Percentiles rank a stretch among this genome's conserved stretches.
Conservation (phyloP, 129 eudicot genomes). For the Flaveria linearis region DNA sequence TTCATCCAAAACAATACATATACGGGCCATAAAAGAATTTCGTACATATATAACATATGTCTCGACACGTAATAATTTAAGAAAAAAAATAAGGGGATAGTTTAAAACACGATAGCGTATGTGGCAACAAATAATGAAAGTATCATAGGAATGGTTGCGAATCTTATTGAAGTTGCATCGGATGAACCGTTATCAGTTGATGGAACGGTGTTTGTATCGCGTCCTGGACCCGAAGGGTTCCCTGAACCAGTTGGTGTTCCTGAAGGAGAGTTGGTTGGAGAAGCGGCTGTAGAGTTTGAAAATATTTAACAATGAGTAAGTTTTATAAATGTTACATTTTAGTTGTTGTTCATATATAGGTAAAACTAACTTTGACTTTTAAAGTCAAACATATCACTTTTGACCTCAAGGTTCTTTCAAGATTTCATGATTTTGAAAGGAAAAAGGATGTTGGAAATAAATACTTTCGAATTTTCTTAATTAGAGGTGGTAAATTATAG, state of each 20-base stretch:
- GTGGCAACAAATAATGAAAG: constrained; percentile 22
- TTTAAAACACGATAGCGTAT: constrained; percentile 13
- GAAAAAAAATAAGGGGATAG: constrained; percentile 10
- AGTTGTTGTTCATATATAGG: background rate
- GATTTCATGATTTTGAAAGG: background rate
- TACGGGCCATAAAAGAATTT: constrained; percentile 22
- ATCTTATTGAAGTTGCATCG: constrained; percentile 52
- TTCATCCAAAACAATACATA: constrained; percentile 24
- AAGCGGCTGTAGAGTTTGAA: constrained; percentile 40
- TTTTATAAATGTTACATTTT: background rate
- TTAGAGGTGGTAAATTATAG: too few relatives aligned
- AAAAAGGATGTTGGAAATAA: too few relatives aligned
- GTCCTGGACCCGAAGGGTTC: constrained; percentile 40
- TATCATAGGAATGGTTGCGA: constrained; percentile 43
- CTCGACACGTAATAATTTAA: constrained; percentile 24
- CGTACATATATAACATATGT: constrained; percentile 20
- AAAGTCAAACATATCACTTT: background rate
- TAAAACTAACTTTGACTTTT: constrained; percentile 4
- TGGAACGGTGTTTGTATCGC: constrained; percentile 50
- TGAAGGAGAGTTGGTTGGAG: constrained; percentile 57
- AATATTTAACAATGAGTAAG: constrained; percentile 21
- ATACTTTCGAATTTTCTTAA: too few relatives aligned
- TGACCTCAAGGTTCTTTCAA: background rate
- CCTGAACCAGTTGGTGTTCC: constrained; percentile 45
- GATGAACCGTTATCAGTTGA: constrained; percentile 58